Percentiles rank a stretch among this genome's conserved stretches.
phyloP scores from a whole-genome alignment of 2,329 filamentous ascomycete genomes.

The Diaporthe ilicicola region DNA sequence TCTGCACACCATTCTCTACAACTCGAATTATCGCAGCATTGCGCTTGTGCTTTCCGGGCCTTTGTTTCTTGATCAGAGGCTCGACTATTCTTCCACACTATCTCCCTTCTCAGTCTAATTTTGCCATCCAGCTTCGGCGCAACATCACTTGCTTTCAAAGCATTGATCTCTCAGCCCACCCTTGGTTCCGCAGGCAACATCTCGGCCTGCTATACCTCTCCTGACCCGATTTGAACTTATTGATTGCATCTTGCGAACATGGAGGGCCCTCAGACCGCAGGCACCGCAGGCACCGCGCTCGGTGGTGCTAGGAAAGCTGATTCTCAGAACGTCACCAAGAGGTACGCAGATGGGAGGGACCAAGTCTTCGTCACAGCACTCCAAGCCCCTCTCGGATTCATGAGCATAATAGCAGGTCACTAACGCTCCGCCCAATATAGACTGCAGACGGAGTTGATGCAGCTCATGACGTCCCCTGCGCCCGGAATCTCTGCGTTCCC shows the following conservation, averaged over 20 bases:
- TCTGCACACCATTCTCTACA: background rate
- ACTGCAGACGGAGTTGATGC: slow-evolving; percentile 96
- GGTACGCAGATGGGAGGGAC: slow-evolving; percentile 57
- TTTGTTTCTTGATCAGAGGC: slow-evolving; percentile 10
- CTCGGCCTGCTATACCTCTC: slow-evolving; percentile 4
- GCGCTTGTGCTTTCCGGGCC: background rate
- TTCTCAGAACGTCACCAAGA: slow-evolving; percentile 79
- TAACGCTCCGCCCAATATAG: slow-evolving; percentile 55
- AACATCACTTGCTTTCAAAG: background rate
- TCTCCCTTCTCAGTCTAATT: slow-evolving; percentile 2
- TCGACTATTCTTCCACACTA: slow-evolving; percentile 8
- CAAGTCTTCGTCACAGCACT: background rate
- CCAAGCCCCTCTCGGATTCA: background rate
- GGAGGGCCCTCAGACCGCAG: slow-evolving; percentile 67
- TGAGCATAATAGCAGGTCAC: background rate
- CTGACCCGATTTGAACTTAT: background rate
- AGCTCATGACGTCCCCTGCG: slow-evolving; percentile 94
- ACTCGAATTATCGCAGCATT: slow-evolving; percentile 6
- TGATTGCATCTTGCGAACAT: slow-evolving; percentile 42
- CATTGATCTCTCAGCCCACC: background rate
- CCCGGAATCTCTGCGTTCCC: slow-evolving; percentile 96
- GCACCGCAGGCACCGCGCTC: slow-evolving; percentile 65
- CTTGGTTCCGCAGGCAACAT: background rate
- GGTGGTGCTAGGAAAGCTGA: slow-evolving; percentile 66
- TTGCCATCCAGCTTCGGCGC: background rate